phyloP scores from a whole-genome alignment of 179 eudicot genomes.

The Beta corolliflora region DNA sequence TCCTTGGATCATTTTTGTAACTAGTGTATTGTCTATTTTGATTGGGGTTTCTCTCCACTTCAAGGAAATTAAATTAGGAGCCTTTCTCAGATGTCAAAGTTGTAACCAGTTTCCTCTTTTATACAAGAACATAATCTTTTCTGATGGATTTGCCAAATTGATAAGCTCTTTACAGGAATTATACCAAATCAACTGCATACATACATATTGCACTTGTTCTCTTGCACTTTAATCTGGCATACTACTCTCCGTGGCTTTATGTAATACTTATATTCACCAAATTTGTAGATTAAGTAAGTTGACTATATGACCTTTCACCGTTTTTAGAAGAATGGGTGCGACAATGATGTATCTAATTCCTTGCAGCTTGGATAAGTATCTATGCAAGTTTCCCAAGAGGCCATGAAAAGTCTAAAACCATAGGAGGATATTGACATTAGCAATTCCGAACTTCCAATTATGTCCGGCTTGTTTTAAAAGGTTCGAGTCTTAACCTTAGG shows the following conservation, averaged over 20 bases:
- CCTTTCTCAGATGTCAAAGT: background rate
- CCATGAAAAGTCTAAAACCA: no score
- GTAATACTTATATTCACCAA: background rate
- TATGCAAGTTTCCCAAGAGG: no score
- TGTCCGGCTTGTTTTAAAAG: no score
- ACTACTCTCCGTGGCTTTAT: background rate
- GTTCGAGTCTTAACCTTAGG: no score
- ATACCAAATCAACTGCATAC: background rate
- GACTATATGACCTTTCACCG: no score
- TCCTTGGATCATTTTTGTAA: conserved; percentile 23
- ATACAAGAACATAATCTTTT: background rate
- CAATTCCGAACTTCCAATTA: no score
- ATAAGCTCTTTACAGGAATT: background rate
- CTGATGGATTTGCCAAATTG: background rate
- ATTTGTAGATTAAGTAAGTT: no score
- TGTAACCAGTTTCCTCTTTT: conserved; percentile 3
- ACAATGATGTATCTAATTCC: no score
- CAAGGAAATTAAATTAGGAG: background rate
- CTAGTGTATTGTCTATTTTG: conserved; percentile 18
- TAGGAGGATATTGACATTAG: no score
- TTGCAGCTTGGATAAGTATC: no score
- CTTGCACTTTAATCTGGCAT: background rate
- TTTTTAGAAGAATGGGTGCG: no score
- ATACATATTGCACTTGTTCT: background rate
- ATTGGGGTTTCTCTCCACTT: conserved; percentile 9